phyloP scores from a whole-genome alignment of 192 early-diverging fungal genomes.

The Jimgerdemannia lactiflua region DNA sequence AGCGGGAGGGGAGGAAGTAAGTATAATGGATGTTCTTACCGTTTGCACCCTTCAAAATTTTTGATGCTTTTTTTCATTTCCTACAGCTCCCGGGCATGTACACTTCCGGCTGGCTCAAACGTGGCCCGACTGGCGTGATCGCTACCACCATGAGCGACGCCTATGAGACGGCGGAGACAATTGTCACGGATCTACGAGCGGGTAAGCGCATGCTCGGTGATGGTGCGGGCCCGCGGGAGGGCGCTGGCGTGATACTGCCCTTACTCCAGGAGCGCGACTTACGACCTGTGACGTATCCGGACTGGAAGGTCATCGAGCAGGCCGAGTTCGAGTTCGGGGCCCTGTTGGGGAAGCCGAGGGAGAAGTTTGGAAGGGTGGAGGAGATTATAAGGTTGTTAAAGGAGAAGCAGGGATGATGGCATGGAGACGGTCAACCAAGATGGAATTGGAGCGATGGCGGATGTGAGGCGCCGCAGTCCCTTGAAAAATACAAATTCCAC shows the following conservation, averaged over 20 bases:
- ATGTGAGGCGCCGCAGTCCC: no score
- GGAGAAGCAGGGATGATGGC: neutral
- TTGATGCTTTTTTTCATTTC: neutral
- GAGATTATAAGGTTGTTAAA: conserved; percentile 53
- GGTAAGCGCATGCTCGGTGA: conserved; percentile 39
- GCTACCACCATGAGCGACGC: conserved; percentile 94
- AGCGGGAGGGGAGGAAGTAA: conserved; percentile 12
- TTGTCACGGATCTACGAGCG: conserved; percentile 57
- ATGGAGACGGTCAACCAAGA: neutral
- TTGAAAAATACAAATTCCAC: no score
- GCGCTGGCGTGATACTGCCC: conserved; percentile 25
- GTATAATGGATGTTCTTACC: neutral
- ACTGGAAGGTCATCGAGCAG: conserved; percentile 83
- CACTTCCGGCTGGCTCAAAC: conserved; percentile 93
- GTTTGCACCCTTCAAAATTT: neutral
- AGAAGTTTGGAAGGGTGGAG: conserved; percentile 66
- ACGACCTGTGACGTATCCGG: conserved; percentile 59
- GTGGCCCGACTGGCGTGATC: conserved; percentile 91
- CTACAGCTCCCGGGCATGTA: conserved; percentile 70
- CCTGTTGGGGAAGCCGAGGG: conserved; percentile 72
- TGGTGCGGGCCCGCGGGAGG: conserved; percentile 12
- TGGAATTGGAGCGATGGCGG: no score
- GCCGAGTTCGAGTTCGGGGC: conserved; percentile 66
- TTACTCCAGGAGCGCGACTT: conserved; percentile 33
- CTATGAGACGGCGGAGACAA: conserved; percentile 81